These are phyloP conservation scores for Colletotrichum viniferum DNA, from an alignment of 2,329 filamentous ascomycete species.

Conservation along the genomic window DNA sequence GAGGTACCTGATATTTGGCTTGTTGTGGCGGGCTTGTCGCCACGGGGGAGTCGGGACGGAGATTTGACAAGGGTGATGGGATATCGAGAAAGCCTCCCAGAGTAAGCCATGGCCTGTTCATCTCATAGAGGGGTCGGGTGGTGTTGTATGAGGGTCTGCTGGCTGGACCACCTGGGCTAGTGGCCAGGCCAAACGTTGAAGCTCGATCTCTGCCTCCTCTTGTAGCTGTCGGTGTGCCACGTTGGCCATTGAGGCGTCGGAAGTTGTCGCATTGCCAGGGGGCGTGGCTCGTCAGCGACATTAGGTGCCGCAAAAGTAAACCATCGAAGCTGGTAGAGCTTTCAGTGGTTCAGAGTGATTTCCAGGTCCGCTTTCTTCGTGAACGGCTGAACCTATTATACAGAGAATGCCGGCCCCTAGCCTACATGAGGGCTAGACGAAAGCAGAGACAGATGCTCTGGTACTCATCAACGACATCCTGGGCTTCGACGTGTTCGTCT, in stretches of 20 bases:
- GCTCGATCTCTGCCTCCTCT: not conserved
- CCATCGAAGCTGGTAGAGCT: not conserved
- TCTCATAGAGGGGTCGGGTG: not conserved
- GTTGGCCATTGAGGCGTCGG: not conserved
- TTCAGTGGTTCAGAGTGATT: not conserved
- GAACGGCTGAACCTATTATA: not conserved
- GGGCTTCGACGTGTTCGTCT: too few species aligned
- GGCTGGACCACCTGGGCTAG: not conserved
- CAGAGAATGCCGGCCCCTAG: not conserved
- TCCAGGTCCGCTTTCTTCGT: not conserved
- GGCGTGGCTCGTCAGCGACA: not conserved
- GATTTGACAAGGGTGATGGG: not conserved
- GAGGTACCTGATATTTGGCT: not conserved
- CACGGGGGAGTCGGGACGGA: too few species aligned
- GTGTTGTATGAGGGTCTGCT: not conserved
- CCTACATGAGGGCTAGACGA: not conserved
- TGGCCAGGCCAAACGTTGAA: not conserved
- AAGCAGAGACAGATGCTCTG: not conserved
- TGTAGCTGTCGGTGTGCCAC: not conserved
- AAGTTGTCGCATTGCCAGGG: not conserved
- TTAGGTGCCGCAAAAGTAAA: not conserved
- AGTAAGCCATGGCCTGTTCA: not conserved
- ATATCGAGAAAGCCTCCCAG: not conserved
- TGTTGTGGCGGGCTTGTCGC: not conserved
- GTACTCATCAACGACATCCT: not conserved